phyloP scores from a whole-genome alignment of 2,329 filamentous ascomycete genomes.

The Helicocarpus griseus region DNA sequence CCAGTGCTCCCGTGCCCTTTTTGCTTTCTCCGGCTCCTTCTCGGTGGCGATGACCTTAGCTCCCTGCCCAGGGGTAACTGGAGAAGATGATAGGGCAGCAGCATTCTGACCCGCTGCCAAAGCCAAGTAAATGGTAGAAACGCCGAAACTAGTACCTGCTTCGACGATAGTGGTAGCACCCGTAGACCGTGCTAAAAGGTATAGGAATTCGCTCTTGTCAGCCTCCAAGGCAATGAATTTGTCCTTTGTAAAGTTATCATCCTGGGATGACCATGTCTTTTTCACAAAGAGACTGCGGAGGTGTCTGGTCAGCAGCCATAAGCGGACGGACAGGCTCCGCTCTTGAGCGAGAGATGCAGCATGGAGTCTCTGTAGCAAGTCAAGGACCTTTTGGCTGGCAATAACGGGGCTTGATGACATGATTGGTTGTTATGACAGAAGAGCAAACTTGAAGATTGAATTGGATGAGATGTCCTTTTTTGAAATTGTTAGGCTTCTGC shows the following conservation, averaged over 20 bases:
- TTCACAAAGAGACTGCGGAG: constrained; percentile 10
- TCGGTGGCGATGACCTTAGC: constrained; percentile 52
- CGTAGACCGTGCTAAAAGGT: constrained; percentile 42
- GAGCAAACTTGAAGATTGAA: not conserved
- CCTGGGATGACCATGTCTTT: constrained; percentile 8
- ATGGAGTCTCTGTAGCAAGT: constrained; percentile 25
- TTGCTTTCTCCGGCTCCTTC: constrained; percentile 47
- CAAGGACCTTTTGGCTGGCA: constrained; percentile 13
- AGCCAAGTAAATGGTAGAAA: constrained; percentile 54
- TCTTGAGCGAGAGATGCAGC: constrained; percentile 25
- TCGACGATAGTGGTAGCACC: constrained; percentile 47
- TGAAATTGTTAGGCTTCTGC: not conserved
- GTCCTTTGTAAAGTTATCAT: constrained; percentile 39
- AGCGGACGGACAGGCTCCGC: constrained; percentile 16
- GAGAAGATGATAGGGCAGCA: constrained; percentile 7
- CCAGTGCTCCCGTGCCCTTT: constrained; percentile 46
- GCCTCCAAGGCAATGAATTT: constrained; percentile 52
- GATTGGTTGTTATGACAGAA: not conserved
- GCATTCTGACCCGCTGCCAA: constrained; percentile 46
- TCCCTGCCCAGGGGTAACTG: constrained; percentile 14
- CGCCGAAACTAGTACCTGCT: constrained; percentile 52
- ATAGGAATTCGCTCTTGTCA: constrained; percentile 50
- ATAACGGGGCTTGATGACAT: constrained; percentile 11
- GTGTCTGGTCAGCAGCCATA: constrained; percentile 13
- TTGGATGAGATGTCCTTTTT: not conserved